Evolutionary conservation across 2,329 filamentous ascomycete genomes (phyloP), one percentile per base, ranked within the genome.

Genomic region (Aureobasidium sp.): DNA sequence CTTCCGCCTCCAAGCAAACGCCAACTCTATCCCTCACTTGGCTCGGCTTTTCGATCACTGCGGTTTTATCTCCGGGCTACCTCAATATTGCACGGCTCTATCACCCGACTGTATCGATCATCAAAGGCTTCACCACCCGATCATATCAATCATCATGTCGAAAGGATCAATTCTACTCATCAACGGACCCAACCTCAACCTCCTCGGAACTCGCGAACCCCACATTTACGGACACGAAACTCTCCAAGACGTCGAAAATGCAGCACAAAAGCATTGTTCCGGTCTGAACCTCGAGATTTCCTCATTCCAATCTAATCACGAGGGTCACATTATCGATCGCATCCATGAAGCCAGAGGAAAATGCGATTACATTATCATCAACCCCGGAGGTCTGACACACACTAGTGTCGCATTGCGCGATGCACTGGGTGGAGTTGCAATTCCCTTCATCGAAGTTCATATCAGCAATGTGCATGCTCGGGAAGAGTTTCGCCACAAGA

Each of bases 131-230:
- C 21, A 21, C 1, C 21, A 21, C 21, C 21, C 21, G 21, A 21
- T 21, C 1, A 21, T 21, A 25, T 11, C 36, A 37, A 5, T 37
- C 36, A 10, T 11, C 25, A 61, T 61, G 58, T 37, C 36, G 10
- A 37, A 37, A 37, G 11, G 5, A 13, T 73, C 69, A 48, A 84
- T 91, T 69, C 85, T 91, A 67, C 79, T 91, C 66, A 85, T 91
- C 77, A 91, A 91, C 73, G 88, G 89, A 16, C 88, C 88, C 36
- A 92, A 92, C 73, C 86, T 92, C 68, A 91, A 91, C 75, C 85
- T 92, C 54, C 82, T 92, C 32, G 89, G 89, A 39, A 87, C 83
- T 13, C 81, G 89, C 25, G 88, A 93, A 72, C 88, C 89, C 15
- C 76, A 84, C 32, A 81, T 90, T 68, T 91, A 92, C 76, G 89